Evolutionary conservation across 352 stramenopile species (phyloP), one percentile per base, ranked within the genome.

Genomic region (Phytophthora palmivora): DNA sequence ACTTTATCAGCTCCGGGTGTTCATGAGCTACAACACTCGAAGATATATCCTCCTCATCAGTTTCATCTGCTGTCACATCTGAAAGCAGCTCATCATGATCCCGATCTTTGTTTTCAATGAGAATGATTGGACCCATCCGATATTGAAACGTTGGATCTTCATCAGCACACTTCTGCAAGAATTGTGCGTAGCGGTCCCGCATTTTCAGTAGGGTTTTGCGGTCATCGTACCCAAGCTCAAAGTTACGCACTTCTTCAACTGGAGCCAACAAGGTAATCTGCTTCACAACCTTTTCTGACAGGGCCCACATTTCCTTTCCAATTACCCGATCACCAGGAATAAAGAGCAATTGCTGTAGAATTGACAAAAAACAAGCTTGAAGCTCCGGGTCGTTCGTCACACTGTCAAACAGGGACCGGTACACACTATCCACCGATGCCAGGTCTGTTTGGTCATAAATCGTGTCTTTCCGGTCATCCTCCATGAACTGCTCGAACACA

Each of bases 401-500:
- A 15, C 68, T 87, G 12, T 78, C 72, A 70, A 65, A 66, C 24
- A 95, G 55, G 49, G 78, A 84, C 45, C 75, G 63, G 49, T 88
- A 91, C 2, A 95, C 84, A 48, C 81, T 91, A 21, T 89, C 76
- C 24, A 87, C 57, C 1, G 78, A 91, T 9, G 84, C 76, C 21
- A 95, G 62, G 57, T 95, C 86, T 6, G 86, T 95, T 32, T 81
- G 69, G 42, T 91, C 82, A 66, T 91, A 95, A 51, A 95, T 91
- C 11, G 86, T 93, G 60, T 93, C 80, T 72, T 93, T 93, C 12
- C 86, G 86, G 54, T 95, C 86, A 37, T 95, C 86, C 53, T 93
- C 86, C 86, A 93, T 93, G 43, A 95, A 95, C 14, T 84, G 78
- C 56, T 95, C 86, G 48, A 95, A 95, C 39, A 95, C 86, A 61